Conservation (phyloP, 1,139 yeast genomes). For the Geotrichum cucujoidarum region DNA sequence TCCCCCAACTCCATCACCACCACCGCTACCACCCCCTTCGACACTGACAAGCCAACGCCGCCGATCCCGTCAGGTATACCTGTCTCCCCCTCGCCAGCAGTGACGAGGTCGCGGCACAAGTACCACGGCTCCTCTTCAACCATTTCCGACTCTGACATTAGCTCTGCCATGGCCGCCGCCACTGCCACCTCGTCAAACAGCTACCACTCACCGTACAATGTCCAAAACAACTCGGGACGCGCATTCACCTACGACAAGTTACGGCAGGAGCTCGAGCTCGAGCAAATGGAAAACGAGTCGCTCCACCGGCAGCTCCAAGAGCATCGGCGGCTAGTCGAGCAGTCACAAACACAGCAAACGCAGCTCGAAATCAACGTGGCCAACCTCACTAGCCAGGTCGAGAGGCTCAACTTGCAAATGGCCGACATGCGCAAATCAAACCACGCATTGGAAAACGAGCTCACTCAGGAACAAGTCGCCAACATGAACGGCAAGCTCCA, state of each 20-base stretch:
- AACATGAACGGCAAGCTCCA: conserved; percentile 32
- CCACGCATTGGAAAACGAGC: conserved; percentile 26
- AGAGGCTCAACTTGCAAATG: conserved; percentile 23
- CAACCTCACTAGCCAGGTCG: conserved; percentile 25
- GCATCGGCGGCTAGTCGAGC: conserved; percentile 21
- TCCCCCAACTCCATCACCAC: neutral
- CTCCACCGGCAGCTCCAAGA: conserved; percentile 26
- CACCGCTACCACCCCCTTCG: neutral
- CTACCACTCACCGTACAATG: neutral
- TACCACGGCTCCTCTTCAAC: neutral
- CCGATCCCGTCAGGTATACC: neutral
- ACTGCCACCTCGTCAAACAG: neutral
- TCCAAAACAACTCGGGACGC: neutral
- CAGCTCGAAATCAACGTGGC: conserved; percentile 33
- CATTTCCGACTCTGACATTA: neutral
- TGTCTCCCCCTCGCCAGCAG: neutral
- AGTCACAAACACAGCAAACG: conserved; percentile 23
- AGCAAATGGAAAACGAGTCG: conserved; percentile 27
- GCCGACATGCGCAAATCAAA: conserved; percentile 24
- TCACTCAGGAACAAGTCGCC: conserved; percentile 29
- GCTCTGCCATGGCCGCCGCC: neutral
- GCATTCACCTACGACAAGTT: conserved; percentile 22
- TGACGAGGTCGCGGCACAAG: neutral
- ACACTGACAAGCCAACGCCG: neutral
- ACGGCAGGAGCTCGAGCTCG: conserved; percentile 27